Evolutionary conservation across 2,329 filamentous ascomycete genomes (phyloP).

Genomic region (Aplosporella prunicola): DNA sequence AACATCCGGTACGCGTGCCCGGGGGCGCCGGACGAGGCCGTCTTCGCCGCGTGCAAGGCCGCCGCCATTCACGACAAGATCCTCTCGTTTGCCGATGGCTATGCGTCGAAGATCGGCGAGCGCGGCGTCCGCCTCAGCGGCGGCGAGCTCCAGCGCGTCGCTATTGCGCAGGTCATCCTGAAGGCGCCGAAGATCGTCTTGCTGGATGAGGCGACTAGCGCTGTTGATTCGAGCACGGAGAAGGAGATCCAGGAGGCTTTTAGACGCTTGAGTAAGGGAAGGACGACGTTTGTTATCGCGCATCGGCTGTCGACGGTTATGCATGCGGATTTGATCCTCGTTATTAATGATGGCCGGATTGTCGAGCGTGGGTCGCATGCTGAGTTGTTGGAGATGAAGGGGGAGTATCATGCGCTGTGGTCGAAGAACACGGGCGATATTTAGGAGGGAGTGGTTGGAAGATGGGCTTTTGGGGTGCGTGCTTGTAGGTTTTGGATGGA

Average conservation of each 20-base stretch:
- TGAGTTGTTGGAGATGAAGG: slow-evolving; percentile 57
- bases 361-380: slow-evolving; percentile 67
- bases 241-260: slow-evolving; percentile 48
- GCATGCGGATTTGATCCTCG: slow-evolving; percentile 69
- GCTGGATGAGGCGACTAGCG: slow-evolving; percentile 68
- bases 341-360: slow-evolving; percentile 60
- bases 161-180: slow-evolving; percentile 63
- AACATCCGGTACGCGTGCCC: slow-evolving; percentile 38
- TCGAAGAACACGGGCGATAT: slow-evolving; percentile 29
- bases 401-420: slow-evolving; percentile 71
- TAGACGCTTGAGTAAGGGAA: slow-evolving; percentile 48
- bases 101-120: slow-evolving; percentile 67
- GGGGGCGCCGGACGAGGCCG: slow-evolving; percentile 44
- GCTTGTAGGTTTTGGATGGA: slow-evolving; percentile 12
- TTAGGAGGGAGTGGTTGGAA: background rate
- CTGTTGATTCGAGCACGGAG: slow-evolving; percentile 49
- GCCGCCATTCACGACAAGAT: slow-evolving; percentile 15
- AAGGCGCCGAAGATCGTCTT: slow-evolving; percentile 57
- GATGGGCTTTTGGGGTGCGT: slow-evolving; percentile 9
- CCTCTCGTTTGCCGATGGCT: slow-evolving; percentile 40
- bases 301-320: slow-evolving; percentile 71
- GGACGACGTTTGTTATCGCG: slow-evolving; percentile 71
- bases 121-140: slow-evolving; percentile 68
- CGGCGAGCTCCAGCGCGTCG: slow-evolving; percentile 77
- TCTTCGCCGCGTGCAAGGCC: slow-evolving; percentile 29